Conservation (phyloP, 2,329 filamentous ascomycete species). For the Leptosphaerulina australis region DNA sequence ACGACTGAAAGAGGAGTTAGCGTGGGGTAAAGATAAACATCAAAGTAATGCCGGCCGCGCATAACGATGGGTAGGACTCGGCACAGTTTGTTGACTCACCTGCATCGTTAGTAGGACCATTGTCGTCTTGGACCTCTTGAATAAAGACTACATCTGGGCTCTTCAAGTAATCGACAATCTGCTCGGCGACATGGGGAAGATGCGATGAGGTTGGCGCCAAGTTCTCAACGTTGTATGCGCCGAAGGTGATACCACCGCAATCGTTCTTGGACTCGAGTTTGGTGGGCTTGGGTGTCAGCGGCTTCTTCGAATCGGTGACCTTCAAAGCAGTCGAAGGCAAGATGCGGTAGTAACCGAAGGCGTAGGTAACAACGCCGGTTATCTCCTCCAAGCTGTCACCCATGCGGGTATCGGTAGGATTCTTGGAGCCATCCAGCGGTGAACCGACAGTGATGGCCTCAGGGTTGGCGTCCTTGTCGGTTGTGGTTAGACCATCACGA, state of each 20-base stretch:
- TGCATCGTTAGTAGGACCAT: constrained; percentile 65
- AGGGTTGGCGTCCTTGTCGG: constrained; percentile 67
- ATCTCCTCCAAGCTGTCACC: constrained; percentile 70
- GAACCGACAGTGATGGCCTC: constrained; percentile 70
- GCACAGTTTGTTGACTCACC: constrained; percentile 38
- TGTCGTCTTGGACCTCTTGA: constrained; percentile 74
- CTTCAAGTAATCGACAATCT: constrained; percentile 68
- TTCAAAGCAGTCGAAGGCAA: constrained; percentile 66
- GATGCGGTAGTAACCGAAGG: constrained; percentile 72
- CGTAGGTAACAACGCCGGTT: constrained; percentile 70
- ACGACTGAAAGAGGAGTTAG: constrained; percentile 44
- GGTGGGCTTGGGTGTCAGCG: constrained; percentile 57
- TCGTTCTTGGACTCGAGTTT: constrained; percentile 60
- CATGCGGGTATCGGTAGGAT: constrained; percentile 65
- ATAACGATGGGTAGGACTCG: constrained; percentile 9
- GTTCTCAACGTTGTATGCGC: constrained; percentile 74
- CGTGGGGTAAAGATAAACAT: neutral
- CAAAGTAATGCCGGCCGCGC: constrained; percentile 8
- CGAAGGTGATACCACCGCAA: constrained; percentile 68
- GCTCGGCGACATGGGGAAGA: constrained; percentile 63
- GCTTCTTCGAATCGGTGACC: constrained; percentile 53
- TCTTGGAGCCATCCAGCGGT: constrained; percentile 69
- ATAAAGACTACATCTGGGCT: constrained; percentile 70
- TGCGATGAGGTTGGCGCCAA: constrained; percentile 63
- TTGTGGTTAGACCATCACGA: constrained; percentile 69